Percentiles rank a stretch among this genome's conserved stretches.
Conservation (phyloP, 805 yeast species). For the Phaffomyces antillensis region DNA sequence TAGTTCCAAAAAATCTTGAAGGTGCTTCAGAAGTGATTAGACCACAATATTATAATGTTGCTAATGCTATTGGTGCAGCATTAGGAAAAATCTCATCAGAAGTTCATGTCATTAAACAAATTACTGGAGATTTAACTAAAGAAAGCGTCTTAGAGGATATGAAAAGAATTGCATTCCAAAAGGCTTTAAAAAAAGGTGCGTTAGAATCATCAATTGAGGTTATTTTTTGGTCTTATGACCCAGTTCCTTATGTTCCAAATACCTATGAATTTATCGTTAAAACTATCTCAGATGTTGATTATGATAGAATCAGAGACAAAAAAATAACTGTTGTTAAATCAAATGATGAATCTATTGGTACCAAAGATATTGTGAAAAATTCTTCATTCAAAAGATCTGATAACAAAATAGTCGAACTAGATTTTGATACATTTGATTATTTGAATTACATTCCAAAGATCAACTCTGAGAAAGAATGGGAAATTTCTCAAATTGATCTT, state of each 20-base stretch:
- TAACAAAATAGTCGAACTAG: not conserved
- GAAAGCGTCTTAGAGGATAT: conserved; percentile 16
- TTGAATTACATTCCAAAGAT: conserved; percentile 12
- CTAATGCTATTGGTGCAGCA: conserved; percentile 49
- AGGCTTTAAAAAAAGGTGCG: conserved; percentile 23
- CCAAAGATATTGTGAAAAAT: conserved; percentile 4
- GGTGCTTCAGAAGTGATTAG: conserved; percentile 39
- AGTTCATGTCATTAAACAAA: conserved; percentile 6
- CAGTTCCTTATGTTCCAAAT: conserved; percentile 27
- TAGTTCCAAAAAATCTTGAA: conserved; percentile 29
- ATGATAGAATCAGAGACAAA: conserved; percentile 23
- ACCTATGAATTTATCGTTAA: conserved; percentile 20
- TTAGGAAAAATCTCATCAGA: conserved; percentile 9
- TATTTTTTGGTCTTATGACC: conserved; percentile 22
- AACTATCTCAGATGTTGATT: conserved; percentile 15
- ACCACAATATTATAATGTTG: conserved; percentile 38
- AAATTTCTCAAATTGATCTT: conserved; percentile 25
- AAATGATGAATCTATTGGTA: conserved; percentile 17
- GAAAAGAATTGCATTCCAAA: conserved; percentile 15
- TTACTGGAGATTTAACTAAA: conserved; percentile 7
- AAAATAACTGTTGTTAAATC: conserved; percentile 20
- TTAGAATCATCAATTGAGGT: conserved; percentile 18
- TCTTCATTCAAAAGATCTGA: conserved; percentile 1
- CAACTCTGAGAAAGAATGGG: conserved; percentile 20
- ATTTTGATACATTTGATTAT: conserved; percentile 21